phyloP scores from a whole-genome alignment of 2,329 filamentous ascomycete genomes.

The Blastomyces emzantsi region DNA sequence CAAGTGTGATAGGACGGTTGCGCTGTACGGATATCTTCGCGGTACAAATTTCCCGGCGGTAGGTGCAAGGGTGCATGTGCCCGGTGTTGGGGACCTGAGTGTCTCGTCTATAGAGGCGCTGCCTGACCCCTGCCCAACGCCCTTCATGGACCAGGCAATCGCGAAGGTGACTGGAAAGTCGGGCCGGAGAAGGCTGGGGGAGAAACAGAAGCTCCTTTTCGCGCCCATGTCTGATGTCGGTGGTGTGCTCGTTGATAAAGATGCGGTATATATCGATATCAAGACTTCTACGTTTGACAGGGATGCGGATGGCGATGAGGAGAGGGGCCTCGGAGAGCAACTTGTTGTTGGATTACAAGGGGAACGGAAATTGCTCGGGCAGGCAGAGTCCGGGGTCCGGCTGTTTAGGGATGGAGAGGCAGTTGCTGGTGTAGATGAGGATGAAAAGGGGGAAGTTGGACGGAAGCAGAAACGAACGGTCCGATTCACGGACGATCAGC shows the following conservation, averaged over 20 bases:
- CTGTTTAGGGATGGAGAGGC: constrained; percentile 72
- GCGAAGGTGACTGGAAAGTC: constrained; percentile 79
- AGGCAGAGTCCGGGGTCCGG: constrained; percentile 72
- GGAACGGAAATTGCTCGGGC: constrained; percentile 70
- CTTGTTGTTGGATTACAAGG: constrained; percentile 84
- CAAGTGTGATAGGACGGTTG: constrained; percentile 84
- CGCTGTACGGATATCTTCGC: constrained; percentile 84
- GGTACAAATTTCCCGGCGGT: constrained; percentile 88
- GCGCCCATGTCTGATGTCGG: constrained; percentile 98
- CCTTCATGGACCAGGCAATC: constrained; percentile 76
- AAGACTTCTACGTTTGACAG: constrained; percentile 62
- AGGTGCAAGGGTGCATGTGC: constrained; percentile 81
- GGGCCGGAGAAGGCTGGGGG: constrained; percentile 69
- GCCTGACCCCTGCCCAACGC: constrained; percentile 92
- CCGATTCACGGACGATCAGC: constrained; percentile 40
- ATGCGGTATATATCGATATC: constrained; percentile 82
- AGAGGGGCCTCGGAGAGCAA: constrained; percentile 89
- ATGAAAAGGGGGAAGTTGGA: constrained; percentile 50
- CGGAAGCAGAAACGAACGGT: constrained; percentile 46
- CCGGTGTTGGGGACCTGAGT: constrained; percentile 81
- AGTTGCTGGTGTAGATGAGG: constrained; percentile 42
- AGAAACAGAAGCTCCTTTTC: constrained; percentile 94
- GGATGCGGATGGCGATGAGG: constrained; percentile 53
- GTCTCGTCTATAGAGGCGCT: constrained; percentile 76
- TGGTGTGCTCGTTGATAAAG: constrained; percentile 90